Evolutionary conservation across 2,329 filamentous ascomycete species (phyloP).

Genomic region (Huntiella abstrusa): DNA sequence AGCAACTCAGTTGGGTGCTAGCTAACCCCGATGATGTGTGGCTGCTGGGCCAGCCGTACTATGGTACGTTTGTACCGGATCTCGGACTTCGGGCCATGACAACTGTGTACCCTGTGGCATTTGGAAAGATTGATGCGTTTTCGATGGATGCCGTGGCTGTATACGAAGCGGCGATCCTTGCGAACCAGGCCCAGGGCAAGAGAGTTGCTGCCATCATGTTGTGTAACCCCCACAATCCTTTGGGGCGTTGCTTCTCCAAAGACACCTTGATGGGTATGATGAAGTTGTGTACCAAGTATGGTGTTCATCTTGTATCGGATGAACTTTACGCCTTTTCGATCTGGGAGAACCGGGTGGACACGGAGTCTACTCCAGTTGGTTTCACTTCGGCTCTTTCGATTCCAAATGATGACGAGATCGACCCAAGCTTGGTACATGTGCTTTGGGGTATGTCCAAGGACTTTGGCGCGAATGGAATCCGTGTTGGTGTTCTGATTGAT

Average conservation of each 20-base stretch:
- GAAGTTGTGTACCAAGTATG: slow-evolving; percentile 27
- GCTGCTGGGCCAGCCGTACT: slow-evolving; percentile 25
- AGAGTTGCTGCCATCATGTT: slow-evolving; percentile 30
- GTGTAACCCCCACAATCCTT: slow-evolving; percentile 32
- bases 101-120: slow-evolving; percentile 25
- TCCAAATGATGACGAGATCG: slow-evolving; percentile 24
- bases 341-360: slow-evolving; percentile 23
- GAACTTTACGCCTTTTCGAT: slow-evolving; percentile 33
- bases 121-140: slow-evolving; percentile 26
- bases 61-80: slow-evolving; percentile 29
- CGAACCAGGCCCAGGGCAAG: slow-evolving; percentile 21
- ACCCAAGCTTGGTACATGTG: slow-evolving; percentile 31
- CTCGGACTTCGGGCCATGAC: slow-evolving; percentile 24
- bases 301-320: slow-evolving; percentile 32
- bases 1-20: slow-evolving; percentile 22
- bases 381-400: slow-evolving; percentile 31
- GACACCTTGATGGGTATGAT: slow-evolving; percentile 23
- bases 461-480: slow-evolving; percentile 37
- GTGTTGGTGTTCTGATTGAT: slow-evolving; percentile 31
- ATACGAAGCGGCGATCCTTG: slow-evolving; percentile 26
- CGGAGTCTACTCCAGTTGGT: slow-evolving; percentile 13
- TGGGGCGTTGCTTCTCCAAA: slow-evolving; percentile 28
- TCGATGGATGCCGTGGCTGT: slow-evolving; percentile 21
- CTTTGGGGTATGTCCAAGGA: slow-evolving; percentile 30
- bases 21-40: slow-evolving; percentile 23